Conservation (phyloP, 306 rosid species). For the Castanopsis chinensis region DNA sequence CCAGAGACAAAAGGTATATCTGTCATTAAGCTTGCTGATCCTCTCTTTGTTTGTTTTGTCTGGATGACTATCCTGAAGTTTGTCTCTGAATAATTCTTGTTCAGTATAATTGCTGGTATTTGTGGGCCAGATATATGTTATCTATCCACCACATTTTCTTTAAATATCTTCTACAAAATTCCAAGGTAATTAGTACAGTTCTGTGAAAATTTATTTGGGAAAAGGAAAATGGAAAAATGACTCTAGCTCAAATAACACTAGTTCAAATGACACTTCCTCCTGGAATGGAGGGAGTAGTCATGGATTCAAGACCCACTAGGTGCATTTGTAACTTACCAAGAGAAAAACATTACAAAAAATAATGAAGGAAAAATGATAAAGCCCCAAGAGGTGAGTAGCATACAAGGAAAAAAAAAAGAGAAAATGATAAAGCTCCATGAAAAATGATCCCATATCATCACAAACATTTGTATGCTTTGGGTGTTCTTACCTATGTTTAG, state of each 20-base stretch:
- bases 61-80: not conserved
- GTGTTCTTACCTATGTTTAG: no score
- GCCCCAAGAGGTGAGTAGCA: no score
- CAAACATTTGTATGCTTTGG: no score
- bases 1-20: constrained; percentile 77
- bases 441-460: no score
- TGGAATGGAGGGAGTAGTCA: no score
- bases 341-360: no score
- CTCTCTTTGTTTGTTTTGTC: constrained; percentile 11
- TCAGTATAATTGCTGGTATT: not conserved
- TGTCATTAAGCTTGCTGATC: not conserved
- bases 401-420: not conserved
- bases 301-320: no score
- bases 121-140: not conserved
- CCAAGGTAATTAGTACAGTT: not conserved
- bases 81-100: not conserved
- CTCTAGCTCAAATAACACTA: no score
- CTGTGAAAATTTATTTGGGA: not conserved
- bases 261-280: no score
- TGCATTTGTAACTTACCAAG: no score
- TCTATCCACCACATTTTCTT: not conserved
- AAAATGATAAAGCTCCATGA: not conserved
- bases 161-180: not conserved
- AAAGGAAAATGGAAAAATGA: not conserved
- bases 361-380: no score